Evolutionary conservation across 371 early-diverging fungal genomes (phyloP).

Genomic region (Nematocida sp.): DNA sequence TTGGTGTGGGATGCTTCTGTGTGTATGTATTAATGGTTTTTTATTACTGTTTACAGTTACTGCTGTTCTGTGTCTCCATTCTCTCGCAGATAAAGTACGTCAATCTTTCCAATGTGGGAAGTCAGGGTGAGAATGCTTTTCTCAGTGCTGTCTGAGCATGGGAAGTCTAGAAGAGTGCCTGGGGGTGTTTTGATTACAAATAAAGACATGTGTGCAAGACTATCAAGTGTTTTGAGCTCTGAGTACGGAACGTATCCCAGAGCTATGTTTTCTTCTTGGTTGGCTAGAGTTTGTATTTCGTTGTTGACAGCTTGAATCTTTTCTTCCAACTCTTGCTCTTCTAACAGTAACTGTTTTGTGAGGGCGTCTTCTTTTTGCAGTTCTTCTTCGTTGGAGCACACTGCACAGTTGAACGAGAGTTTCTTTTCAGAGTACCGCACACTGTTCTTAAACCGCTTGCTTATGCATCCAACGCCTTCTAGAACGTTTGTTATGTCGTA

Average conservation of each 20-base stretch:
- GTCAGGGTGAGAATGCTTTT: slow-evolving; percentile 52
- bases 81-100: slow-evolving; percentile 60
- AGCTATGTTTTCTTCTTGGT: slow-evolving; percentile 53
- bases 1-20: neutral
- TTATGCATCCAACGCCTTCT: slow-evolving; percentile 72
- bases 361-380: slow-evolving; percentile 25
- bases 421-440: slow-evolving; percentile 69
- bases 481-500: slow-evolving; percentile 78
- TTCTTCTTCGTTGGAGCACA: neutral
- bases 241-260: slow-evolving; percentile 63
- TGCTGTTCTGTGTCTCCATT: neutral
- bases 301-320: slow-evolving; percentile 50
- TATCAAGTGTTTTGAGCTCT: slow-evolving; percentile 53
- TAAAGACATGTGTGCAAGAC: slow-evolving; percentile 54
- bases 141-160: slow-evolving; percentile 55
- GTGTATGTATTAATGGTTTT: no score
- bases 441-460: slow-evolving; percentile 73
- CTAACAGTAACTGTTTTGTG: neutral
- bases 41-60: neutral
- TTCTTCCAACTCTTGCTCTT: slow-evolving; percentile 54
- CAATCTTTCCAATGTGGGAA: slow-evolving; percentile 56
- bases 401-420: neutral
- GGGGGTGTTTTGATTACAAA: slow-evolving; percentile 65
- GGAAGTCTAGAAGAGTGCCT: slow-evolving; percentile 61
- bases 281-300: slow-evolving; percentile 54